phyloP scores from a whole-genome alignment of 1,284 basidiomycete genomes.

The Naganishia sp. region DNA sequence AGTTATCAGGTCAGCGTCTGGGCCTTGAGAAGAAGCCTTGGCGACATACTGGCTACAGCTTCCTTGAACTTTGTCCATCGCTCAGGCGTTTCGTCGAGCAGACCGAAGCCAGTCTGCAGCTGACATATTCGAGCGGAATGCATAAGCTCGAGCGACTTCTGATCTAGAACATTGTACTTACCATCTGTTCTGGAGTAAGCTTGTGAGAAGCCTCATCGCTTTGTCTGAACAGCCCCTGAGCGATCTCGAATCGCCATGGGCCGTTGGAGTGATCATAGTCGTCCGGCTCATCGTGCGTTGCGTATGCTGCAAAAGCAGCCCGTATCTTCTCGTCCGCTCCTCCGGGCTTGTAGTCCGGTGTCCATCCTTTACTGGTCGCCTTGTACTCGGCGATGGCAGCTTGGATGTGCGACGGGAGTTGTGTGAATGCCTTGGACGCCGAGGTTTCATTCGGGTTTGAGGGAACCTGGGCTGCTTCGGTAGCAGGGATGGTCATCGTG shows the following conservation, averaged over 20 bases:
- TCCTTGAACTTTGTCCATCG: constrained; percentile 48
- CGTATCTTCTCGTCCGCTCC: constrained; percentile 13
- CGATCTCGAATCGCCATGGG: constrained; percentile 33
- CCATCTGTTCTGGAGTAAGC: constrained; percentile 45
- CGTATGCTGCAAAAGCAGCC: constrained; percentile 22
- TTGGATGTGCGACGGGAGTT: constrained; percentile 17
- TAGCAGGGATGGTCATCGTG: constrained; percentile 1
- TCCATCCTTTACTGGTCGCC: constrained; percentile 9
- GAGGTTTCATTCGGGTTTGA: constrained; percentile 26
- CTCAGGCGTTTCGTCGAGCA: constrained; percentile 45
- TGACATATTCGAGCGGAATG: constrained; percentile 2
- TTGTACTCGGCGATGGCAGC: constrained; percentile 12
- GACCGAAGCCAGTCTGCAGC: constrained; percentile 45
- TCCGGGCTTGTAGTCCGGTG: constrained; percentile 24
- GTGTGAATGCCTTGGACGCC: constrained; percentile 20
- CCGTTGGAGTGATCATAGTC: constrained; percentile 25
- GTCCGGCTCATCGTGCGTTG: constrained; percentile 28
- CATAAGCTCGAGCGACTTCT: neutral
- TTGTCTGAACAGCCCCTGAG: constrained; percentile 48
- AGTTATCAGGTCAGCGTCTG: neutral
- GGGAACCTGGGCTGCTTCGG: constrained; percentile 13
- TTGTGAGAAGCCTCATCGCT: constrained; percentile 44
- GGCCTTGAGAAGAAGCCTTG: neutral
- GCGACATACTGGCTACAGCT: constrained; percentile 33
- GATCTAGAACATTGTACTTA: constrained; percentile 31